Conservation (phyloP, 1,284 basidiomycete genomes). For the Malassezia restricta region DNA sequence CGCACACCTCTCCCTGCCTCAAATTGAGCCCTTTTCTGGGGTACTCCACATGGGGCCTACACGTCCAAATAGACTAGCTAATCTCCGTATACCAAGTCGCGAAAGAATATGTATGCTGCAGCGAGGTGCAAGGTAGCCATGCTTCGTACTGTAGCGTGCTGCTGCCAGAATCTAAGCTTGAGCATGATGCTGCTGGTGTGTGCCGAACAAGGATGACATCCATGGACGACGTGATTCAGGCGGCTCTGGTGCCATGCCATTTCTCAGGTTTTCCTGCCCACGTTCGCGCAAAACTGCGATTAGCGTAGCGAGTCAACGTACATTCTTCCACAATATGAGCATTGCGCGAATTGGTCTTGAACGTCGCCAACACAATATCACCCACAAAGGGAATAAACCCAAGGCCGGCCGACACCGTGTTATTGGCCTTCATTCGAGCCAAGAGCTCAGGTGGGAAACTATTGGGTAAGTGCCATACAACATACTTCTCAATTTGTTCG, state of each 20-base stretch:
- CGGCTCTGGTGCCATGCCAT: not conserved
- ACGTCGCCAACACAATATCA: slow-evolving; percentile 62
- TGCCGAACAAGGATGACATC: not conserved
- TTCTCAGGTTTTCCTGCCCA: not conserved
- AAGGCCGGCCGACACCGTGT: slow-evolving; percentile 59
- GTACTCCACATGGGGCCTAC: no score
- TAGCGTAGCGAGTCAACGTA: not conserved
- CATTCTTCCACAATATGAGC: slow-evolving; percentile 49
- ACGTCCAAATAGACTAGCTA: no score
- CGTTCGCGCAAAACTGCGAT: slow-evolving; percentile 6
- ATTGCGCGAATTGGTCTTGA: slow-evolving; percentile 81
- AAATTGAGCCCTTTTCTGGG: not conserved
- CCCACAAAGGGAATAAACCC: slow-evolving; percentile 69
- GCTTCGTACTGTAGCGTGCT: no score
- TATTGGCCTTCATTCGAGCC: slow-evolving; percentile 59
- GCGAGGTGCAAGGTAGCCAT: no score
- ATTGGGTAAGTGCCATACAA: not conserved
- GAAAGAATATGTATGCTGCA: no score
- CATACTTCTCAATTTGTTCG: slow-evolving; percentile 53
- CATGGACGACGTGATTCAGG: not conserved
- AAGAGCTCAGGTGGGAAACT: slow-evolving; percentile 32
- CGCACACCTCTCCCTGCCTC: not conserved
- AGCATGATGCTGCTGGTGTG: no score
- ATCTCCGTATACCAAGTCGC: no score
- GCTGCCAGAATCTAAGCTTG: no score